Evolutionary conservation across 2,329 filamentous ascomycete genomes (phyloP).

Genomic region (Hypomyces perniciosus): DNA sequence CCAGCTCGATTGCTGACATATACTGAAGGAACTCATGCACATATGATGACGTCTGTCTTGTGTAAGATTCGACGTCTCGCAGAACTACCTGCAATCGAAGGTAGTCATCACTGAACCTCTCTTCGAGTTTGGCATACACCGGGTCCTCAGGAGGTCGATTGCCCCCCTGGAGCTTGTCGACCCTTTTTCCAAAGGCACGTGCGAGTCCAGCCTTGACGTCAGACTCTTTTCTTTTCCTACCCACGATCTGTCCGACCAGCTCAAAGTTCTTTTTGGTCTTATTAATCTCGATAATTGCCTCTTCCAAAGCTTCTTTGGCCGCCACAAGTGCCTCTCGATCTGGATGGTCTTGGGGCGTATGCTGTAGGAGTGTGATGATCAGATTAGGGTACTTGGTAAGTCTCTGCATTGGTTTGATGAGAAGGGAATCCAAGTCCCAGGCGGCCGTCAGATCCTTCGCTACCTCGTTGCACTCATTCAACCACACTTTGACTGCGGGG

Average conservation of each 20-base stretch:
- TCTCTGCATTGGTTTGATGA: conserved; percentile 94
- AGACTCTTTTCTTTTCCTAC: conserved; percentile 79
- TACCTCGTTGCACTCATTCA: conserved; percentile 87
- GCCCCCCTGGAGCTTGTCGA: conserved; percentile 69
- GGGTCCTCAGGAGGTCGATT: conserved; percentile 66
- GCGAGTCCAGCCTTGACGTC: conserved; percentile 79
- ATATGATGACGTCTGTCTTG: conserved; percentile 71
- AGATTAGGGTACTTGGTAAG: conserved; percentile 91
- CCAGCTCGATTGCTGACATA: conserved; percentile 73
- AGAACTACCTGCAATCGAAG: conserved; percentile 87
- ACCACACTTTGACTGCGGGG: conserved; percentile 69
- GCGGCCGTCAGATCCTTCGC: conserved; percentile 88
- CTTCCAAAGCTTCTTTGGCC: conserved; percentile 50
- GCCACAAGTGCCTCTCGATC: conserved; percentile 61
- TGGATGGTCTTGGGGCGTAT: conserved; percentile 76
- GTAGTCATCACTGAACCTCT: conserved; percentile 88
- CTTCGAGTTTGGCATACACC: conserved; percentile 72
- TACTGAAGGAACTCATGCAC: conserved; percentile 77
- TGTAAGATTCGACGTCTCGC: conserved; percentile 89
- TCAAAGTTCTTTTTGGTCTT: conserved; percentile 93
- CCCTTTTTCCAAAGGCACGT: conserved; percentile 83
- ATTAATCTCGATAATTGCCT: conserved; percentile 80
- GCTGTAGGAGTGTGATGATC: conserved; percentile 70
- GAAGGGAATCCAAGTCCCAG: conserved; percentile 91
- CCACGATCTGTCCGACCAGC: conserved; percentile 82